Evolutionary conservation across 2,329 filamentous ascomycete genomes (phyloP).

Genomic region (Stachybotrys elegans): DNA sequence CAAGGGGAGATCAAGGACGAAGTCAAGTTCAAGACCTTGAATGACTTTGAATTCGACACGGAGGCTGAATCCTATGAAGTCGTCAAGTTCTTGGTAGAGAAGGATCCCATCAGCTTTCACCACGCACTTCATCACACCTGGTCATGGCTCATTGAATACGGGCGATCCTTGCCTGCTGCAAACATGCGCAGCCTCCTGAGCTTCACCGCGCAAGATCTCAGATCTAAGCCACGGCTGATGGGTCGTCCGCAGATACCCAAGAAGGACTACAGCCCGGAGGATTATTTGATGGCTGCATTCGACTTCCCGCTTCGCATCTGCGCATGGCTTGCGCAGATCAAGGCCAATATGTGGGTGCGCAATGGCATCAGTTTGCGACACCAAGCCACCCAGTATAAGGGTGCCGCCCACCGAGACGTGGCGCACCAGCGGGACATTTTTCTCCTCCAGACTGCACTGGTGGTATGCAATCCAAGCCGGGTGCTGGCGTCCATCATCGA

Average conservation of each 20-base stretch:
- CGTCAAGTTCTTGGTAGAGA: slow-evolving; percentile 83
- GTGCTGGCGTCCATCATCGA: slow-evolving; percentile 88
- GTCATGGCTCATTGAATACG: slow-evolving; percentile 92
- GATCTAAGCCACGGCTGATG: slow-evolving; percentile 58
- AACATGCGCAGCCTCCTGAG: slow-evolving; percentile 64
- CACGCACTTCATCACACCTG: slow-evolving; percentile 94
- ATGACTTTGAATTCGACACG: slow-evolving; percentile 75
- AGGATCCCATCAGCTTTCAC: slow-evolving; percentile 92
- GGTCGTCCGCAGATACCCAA: slow-evolving; percentile 52
- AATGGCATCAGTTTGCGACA: slow-evolving; percentile 95
- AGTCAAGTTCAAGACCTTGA: slow-evolving; percentile 72
- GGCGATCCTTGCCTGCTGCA: slow-evolving; percentile 65
- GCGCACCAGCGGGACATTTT: slow-evolving; percentile 95
- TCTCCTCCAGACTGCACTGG: slow-evolving; percentile 83
- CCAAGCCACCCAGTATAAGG: slow-evolving; percentile 89
- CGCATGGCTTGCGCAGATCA: slow-evolving; percentile 97
- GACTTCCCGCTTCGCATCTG: slow-evolving; percentile 92
- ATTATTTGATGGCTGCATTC: slow-evolving; percentile 81
- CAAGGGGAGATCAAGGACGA: slow-evolving; percentile 86
- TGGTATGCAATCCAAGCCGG: slow-evolving; percentile 75
- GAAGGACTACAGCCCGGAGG: slow-evolving; percentile 60
- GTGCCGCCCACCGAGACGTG: slow-evolving; percentile 83
- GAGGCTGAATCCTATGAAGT: slow-evolving; percentile 56
- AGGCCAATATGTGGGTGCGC: slow-evolving; percentile 96
- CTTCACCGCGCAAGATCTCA: slow-evolving; percentile 68